Evolutionary conservation across 345 rosid genomes (phyloP), one percentile per base, ranked within the genome.

Genomic region (Litchi chinensis): DNA sequence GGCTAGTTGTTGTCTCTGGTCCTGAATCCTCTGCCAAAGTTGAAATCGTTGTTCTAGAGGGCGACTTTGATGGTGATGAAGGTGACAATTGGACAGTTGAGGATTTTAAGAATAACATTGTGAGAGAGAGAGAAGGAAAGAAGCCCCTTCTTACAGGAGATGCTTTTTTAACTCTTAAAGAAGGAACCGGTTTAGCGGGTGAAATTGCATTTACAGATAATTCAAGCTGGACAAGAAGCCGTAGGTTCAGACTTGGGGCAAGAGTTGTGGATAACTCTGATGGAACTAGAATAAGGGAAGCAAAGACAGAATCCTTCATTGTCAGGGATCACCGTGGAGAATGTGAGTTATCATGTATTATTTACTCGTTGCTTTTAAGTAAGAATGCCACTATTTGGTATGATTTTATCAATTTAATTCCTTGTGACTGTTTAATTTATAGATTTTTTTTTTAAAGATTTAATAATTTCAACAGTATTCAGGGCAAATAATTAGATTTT

Each of bases 301-400:
- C 98, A 52, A 86, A 88, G 85, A 92, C 98, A 2, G 97, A 91
- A 59, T 89, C 99, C n/a, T 94, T 94, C 80, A 83, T 91, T 44
- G 99, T 96, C 81, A 91, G 99, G 83, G 99, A 96, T 90, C 99
- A 96, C 80, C 97, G 99, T 52, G 99, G 99, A 77, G 99, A 96
- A 87, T 81, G 99, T 96, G 80, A 92, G 98, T 91, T 21, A 64
- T 41, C 18, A 8, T 37, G 37, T 12, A 57, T 62, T 65, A 11
- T 65, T 65, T 48, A 12, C 37, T 28, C n/a, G 21, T 37, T 24
- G 78, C 13, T 46, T 40, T 18, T 21, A 28, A 39, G 50, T 56
- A 16, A 74, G 77, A 46, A 65, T 28, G 28, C 2, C 39, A 32
- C 10, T 65, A 60, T 28, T 74, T 63, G 2, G 11, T 63, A 64